A percentile compares a stretch with the other conserved stretches of the same genome.
Evolutionary conservation across 164 flowering plant species (phyloP).

Genomic region (Liquidambar formosana): DNA sequence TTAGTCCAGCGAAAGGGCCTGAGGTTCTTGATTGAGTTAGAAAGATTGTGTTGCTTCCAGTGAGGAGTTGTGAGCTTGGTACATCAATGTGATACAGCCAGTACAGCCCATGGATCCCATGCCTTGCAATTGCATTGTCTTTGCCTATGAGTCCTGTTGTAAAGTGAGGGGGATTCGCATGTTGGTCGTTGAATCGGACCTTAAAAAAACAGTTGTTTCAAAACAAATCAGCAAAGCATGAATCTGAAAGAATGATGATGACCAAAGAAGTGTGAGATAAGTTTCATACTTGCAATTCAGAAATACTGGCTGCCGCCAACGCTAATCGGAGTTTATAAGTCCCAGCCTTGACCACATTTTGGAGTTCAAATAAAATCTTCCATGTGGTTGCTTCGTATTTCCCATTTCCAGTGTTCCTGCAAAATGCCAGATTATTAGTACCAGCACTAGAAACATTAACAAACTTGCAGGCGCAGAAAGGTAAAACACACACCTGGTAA

Average conservation of each 20-base stretch:
- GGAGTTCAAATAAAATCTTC: slow-evolving; percentile 39
- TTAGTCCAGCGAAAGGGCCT: slow-evolving; percentile 22
- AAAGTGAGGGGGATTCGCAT: slow-evolving; percentile 9
- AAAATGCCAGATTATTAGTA: slow-evolving; percentile 14
- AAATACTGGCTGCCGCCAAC: slow-evolving; percentile 41
- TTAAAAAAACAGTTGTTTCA: background rate
- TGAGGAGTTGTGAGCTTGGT: slow-evolving; percentile 10
- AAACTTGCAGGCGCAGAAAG: too few relatives aligned
- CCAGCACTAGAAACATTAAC: background rate
- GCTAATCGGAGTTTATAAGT: slow-evolving; percentile 50
- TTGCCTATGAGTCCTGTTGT: slow-evolving; percentile 41
- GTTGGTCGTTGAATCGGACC: slow-evolving; percentile 35
- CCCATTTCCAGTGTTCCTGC: slow-evolving; percentile 31
- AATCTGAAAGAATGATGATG: background rate
- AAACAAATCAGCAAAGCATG: background rate
- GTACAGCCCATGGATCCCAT: slow-evolving; percentile 65
- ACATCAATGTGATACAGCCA: slow-evolving; percentile 32
- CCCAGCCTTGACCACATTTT: slow-evolving; percentile 2
- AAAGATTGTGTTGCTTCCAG: slow-evolving; percentile 39
- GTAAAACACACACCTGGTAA: slow-evolving; percentile 26
- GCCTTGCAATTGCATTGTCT: slow-evolving; percentile 64
- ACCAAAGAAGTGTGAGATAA: background rate
- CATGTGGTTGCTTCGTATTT: slow-evolving; percentile 43
- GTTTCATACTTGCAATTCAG: slow-evolving; percentile 42
- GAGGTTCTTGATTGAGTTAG: slow-evolving; percentile 20